Conservation (phyloP, 805 yeast genomes). For the Ogataea ganodermae region DNA sequence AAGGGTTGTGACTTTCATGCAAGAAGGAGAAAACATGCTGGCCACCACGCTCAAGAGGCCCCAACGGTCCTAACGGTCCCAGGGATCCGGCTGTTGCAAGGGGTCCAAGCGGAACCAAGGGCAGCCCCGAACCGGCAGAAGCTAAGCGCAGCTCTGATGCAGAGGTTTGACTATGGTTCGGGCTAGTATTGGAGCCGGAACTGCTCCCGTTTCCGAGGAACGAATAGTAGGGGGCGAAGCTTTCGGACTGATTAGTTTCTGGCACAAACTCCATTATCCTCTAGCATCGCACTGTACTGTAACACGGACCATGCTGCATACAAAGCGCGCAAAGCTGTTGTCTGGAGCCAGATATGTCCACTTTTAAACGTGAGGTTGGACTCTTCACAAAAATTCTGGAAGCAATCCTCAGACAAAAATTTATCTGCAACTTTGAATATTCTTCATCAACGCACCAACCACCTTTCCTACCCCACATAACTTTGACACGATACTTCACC, state of each 20-base stretch:
- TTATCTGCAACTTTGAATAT: conserved; percentile 8
- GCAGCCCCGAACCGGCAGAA: neutral
- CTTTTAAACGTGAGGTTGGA: neutral
- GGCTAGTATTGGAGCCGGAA: neutral
- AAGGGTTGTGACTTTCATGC: conserved; percentile 1
- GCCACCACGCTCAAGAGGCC: neutral
- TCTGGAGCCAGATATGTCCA: conserved; percentile 1
- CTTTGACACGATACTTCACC: too few relatives aligned
- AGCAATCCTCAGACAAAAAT: conserved; percentile 3
- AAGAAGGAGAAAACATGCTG: neutral
- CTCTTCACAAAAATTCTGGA: conserved; percentile 5
- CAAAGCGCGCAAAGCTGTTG: neutral
- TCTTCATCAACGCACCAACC: neutral
- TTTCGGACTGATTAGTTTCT: conserved; percentile 9
- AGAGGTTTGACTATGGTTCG: neutral
- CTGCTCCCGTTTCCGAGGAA: conserved; percentile 1
- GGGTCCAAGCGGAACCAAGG: neutral
- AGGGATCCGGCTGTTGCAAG: neutral
- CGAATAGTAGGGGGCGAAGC: conserved; percentile 2
- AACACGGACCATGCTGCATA: neutral
- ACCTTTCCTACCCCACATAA: neutral
- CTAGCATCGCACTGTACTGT: neutral
- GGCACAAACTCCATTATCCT: conserved; percentile 15
- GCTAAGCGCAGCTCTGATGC: neutral
- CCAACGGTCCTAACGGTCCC: neutral